Evolutionary conservation across 108 stramenopile genomes (phyloP).

Genomic region (Mediolabrus comicus): DNA sequence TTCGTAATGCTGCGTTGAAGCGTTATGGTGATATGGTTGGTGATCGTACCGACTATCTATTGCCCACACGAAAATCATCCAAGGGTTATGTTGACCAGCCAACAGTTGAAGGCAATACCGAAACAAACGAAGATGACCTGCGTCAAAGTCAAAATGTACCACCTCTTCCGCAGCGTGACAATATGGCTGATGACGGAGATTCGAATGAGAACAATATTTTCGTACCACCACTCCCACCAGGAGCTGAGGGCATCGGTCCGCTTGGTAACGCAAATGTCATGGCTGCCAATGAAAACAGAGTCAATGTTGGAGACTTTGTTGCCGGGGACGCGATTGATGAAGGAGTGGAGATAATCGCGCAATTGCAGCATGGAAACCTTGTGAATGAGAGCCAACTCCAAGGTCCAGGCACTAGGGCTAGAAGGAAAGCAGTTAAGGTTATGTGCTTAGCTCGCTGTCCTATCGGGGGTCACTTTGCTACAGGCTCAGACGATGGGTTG

Average conservation of each 20-base stretch:
- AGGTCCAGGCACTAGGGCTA: conserved; percentile 64
- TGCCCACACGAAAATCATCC: conserved; percentile 12
- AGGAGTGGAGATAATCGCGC: conserved; percentile 66
- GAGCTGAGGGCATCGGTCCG: conserved; percentile 6
- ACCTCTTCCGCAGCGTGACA: background rate
- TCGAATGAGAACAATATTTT: background rate
- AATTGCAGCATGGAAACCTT: conserved; percentile 69
- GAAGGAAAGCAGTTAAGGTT: conserved; percentile 68
- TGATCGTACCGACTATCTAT: conserved; percentile 53
- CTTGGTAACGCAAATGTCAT: conserved; percentile 12
- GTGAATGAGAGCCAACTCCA: conserved; percentile 22
- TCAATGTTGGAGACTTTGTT: conserved; percentile 64
- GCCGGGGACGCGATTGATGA: conserved; percentile 73
- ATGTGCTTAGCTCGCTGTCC: conserved; percentile 88
- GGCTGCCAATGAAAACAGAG: conserved; percentile 12
- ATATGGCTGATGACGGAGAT: background rate
- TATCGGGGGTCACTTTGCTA: conserved; percentile 82
- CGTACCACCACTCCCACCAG: conserved; percentile 10
- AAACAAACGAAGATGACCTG: background rate
- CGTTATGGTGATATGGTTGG: conserved; percentile 60
- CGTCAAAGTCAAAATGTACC: conserved; percentile 14
- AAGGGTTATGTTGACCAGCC: background rate
- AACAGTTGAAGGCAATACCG: background rate
- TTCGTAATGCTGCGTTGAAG: conserved; percentile 76
- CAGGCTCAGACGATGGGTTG: conserved; percentile 89